phyloP scores from a whole-genome alignment of 805 yeast genomes.

The Lipomyces yamadae region DNA sequence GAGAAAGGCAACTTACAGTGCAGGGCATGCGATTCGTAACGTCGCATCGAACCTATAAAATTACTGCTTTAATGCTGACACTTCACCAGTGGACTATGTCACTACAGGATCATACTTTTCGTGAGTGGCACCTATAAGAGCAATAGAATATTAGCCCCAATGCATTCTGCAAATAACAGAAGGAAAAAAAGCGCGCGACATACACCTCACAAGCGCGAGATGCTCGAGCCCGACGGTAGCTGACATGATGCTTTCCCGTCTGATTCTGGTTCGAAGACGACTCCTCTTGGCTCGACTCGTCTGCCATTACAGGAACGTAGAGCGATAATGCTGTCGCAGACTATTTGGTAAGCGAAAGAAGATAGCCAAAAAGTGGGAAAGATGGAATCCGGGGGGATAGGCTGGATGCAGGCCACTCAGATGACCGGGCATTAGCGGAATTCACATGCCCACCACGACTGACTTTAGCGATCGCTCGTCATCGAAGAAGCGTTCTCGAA shows the following conservation, averaged over 20 bases:
- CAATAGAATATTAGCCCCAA: neutral
- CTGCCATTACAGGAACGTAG: constrained; percentile 20
- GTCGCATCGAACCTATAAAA: constrained; percentile 48
- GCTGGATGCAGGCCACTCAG: neutral
- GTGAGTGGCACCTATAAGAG: constrained; percentile 36
- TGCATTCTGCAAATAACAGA: neutral
- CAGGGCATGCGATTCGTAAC: constrained; percentile 64
- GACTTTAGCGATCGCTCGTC: neutral
- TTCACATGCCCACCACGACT: neutral
- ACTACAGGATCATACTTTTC: constrained; percentile 28
- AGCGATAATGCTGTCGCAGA: neutral
- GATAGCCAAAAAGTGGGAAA: neutral
- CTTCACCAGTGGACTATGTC: neutral
- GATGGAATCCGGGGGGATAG: neutral
- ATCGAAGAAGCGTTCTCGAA: neutral
- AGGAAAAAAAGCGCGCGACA: constrained; percentile 1
- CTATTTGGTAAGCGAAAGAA: neutral
- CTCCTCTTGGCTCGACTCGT: constrained; percentile 32
- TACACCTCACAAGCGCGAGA: constrained; percentile 79
- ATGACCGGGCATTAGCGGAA: neutral
- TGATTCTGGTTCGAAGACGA: constrained; percentile 21
- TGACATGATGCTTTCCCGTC: constrained; percentile 26
- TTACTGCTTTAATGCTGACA: neutral
- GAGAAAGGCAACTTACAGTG: constrained; percentile 46
- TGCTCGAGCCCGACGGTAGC: constrained; percentile 54